Conservation (phyloP, 2,329 filamentous ascomycete species). For the Zalaria obscura region DNA sequence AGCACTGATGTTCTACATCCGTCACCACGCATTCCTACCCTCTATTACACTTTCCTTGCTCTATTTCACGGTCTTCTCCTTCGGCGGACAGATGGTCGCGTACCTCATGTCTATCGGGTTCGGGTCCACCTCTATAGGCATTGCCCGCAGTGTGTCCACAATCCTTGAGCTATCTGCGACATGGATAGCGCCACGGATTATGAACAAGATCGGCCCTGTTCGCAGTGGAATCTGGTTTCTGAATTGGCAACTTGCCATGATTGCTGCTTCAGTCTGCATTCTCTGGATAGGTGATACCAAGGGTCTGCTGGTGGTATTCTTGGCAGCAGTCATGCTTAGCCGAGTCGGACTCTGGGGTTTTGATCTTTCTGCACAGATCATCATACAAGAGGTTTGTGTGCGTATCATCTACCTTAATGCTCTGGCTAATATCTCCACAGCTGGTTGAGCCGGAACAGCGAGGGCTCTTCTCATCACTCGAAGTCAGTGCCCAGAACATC, state of each 20-base stretch:
- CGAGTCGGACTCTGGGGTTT: constrained; percentile 34
- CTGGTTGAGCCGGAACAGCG: constrained; percentile 29
- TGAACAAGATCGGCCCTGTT: constrained; percentile 34
- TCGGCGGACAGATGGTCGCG: constrained; percentile 50
- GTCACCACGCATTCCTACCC: constrained; percentile 43
- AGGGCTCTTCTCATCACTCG: constrained; percentile 55
- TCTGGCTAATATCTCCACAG: constrained; percentile 2
- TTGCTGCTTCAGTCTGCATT: constrained; percentile 26
- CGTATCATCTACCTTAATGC: too few relatives aligned
- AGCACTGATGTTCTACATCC: constrained; percentile 28
- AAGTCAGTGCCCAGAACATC: constrained; percentile 52
- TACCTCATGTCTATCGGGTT: constrained; percentile 44
- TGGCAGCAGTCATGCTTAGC: constrained; percentile 24
- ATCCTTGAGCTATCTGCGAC: constrained; percentile 47
- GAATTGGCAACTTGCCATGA: constrained; percentile 49
- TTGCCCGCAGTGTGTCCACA: constrained; percentile 38
- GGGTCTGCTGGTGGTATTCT: constrained; percentile 15
- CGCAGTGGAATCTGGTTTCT: constrained; percentile 59
- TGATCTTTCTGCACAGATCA: constrained; percentile 30
- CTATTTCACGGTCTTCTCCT: constrained; percentile 47
- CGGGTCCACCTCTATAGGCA: constrained; percentile 36
- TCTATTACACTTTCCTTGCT: constrained; percentile 46
- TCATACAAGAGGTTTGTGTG: constrained; percentile 27
- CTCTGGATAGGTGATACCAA: constrained; percentile 13
- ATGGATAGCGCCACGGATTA: constrained; percentile 43